Evolutionary conservation across 2,329 filamentous ascomycete genomes (phyloP), one percentile per base, ranked within the genome.

Genomic region (Trichoderma breve): DNA sequence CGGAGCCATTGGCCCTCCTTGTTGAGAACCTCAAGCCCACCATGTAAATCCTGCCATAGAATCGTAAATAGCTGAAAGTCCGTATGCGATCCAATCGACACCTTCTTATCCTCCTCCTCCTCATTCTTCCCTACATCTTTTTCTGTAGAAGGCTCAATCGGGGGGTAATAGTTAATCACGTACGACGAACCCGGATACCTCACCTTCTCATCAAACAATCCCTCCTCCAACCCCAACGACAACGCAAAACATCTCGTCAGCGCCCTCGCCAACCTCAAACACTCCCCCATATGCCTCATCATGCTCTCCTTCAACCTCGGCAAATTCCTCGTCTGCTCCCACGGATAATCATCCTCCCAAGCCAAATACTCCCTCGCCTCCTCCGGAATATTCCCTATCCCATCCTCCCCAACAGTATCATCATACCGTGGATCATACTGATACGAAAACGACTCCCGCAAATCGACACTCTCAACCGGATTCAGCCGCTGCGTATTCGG

Each of bases 201-300:
- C 21, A 85, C 84, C 68, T 88, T 85, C 3, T 80, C 79, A 73
- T 90, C 87, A 75, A 90, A 90, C 70, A 86, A 86, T 39, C 83
- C 76, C 75, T 90, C 88, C 0, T 84, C 82, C 4, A 90, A 79
- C 12, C 84, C 83, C 2, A 90, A 81, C 5, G 84, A 85, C 3
- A 91, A 80, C 0, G 88, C 88, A 74, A 91, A 89, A 7, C 84
- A 79, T 5, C 82, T 80, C 3, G 87, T 83, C 36, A 90, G 77
- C 43, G 81, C 83, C 26, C 88, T 82, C 1, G 87, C 85, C 1
- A 90, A 80, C 0, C 74, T 80, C 12, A 90, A 80, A 47, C 85
- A 86, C 7, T 81, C 78, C 24, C 79, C 76, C 81, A 85, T 88
- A 75, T 89, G 88, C 1, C 74, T 74, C 9, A 87, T 74, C 3